Evolutionary conservation across 2,329 filamentous ascomycete species (phyloP), one percentile per base, ranked within the genome.

Genomic region (Microcera coccophila): DNA sequence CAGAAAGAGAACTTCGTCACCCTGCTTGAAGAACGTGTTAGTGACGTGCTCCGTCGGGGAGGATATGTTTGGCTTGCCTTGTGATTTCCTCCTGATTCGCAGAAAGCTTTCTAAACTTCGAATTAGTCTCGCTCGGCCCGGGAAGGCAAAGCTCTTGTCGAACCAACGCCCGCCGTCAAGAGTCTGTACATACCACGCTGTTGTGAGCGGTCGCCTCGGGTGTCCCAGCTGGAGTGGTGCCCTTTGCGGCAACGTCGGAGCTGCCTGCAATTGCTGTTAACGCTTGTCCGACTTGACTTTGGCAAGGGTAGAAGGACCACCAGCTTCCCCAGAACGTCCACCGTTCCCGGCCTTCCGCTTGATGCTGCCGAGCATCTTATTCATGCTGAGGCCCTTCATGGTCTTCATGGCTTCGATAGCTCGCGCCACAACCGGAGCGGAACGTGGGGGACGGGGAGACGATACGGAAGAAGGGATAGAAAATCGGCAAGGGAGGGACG

Each of bases 1-100:
- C 26, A 97, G 84, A 62, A 90, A 88, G 46, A 95, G 82, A 50
- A 95, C 90, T 71, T 97, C 93, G 64, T 94, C 87, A 61, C 84
- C 87, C 78, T 89, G 64, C 33, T 7, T 19, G 33, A 35, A n/a
- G 17, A 8, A 18, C 20, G 16, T 16, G 33, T 8, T 18, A 17
- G 12, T 5, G 15, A 8, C 8, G 7, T 16, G 5, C 15, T 26
- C 7, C 7, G 22, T 12, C 41, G 20, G 44, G 58, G 41, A 15
- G 41, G 59, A 62, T 59, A 47, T 57, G 40, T 8, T 18, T 18
- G 33, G 18, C 68, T 45, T 74, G 81, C 75, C 55, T 75, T 66
- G 52, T 73, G 69, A 59, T 78, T 76, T 44, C 77, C 75, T 49
- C 79, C 81, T 38, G 85, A 84, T 67, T 91, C 85, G 73, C 88